Percentiles rank a stretch among this genome's conserved stretches.
These are phyloP conservation scores for Backusella macrospora DNA, from an alignment of 192 early-diverging fungal species.

Conservation along the genomic window DNA sequence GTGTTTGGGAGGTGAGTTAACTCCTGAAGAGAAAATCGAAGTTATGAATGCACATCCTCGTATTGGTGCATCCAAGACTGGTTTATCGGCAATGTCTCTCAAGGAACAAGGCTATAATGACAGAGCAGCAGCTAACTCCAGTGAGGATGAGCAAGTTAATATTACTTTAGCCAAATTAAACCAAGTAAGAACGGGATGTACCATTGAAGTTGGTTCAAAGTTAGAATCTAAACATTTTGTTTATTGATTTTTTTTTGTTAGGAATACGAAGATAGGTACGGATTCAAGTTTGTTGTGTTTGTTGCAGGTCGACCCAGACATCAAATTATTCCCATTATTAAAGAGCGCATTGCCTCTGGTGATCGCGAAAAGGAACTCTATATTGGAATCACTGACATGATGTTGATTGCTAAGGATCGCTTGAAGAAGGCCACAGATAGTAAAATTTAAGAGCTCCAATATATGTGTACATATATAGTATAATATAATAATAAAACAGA, in stretches of 20 bases:
- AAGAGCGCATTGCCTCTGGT: slow-evolving; percentile 65
- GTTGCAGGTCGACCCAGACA: slow-evolving; percentile 74
- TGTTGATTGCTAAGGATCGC: slow-evolving; percentile 80
- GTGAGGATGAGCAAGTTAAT: slow-evolving; percentile 57
- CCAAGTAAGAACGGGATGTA: slow-evolving; percentile 45
- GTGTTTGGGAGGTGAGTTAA: slow-evolving; percentile 55
- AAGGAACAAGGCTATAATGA: slow-evolving; percentile 70
- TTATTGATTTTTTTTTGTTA: neutral
- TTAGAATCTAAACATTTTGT: neutral
- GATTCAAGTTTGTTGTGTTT: slow-evolving; percentile 85
- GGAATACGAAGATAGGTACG: slow-evolving; percentile 74
- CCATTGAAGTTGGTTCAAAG: neutral
- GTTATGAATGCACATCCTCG: slow-evolving; percentile 91
- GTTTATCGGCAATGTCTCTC: slow-evolving; percentile 71
- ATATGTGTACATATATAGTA: neutral
- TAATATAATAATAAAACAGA: slow-evolving; percentile 11
- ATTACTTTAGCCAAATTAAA: slow-evolving; percentile 61
- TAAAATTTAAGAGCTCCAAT: slow-evolving; percentile 13
- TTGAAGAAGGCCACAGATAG: slow-evolving; percentile 59
- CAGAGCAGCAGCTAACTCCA: slow-evolving; percentile 36
- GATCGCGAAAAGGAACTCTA: slow-evolving; percentile 66
- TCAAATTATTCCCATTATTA: slow-evolving; percentile 77
- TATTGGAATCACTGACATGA: slow-evolving; percentile 76
- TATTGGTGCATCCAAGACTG: slow-evolving; percentile 74
- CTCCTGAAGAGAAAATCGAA: slow-evolving; percentile 66